phyloP scores from a whole-genome alignment of 2,329 filamentous ascomycete species.

The Pseudophaeomoniella oleicola region DNA sequence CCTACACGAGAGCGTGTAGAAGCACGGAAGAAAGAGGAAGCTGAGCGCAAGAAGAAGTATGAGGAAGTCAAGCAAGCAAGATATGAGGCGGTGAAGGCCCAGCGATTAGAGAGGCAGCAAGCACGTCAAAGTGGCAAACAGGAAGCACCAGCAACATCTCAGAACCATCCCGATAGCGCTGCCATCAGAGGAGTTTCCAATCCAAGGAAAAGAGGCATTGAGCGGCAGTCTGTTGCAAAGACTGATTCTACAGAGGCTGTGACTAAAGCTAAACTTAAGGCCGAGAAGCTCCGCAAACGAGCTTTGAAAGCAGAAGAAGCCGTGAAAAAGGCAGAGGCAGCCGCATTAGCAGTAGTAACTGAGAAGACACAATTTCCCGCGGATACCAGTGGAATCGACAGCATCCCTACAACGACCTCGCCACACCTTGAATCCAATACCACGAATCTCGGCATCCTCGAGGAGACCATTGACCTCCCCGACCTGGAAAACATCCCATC shows the following conservation, averaged over 20 bases:
- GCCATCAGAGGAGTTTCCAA: background rate
- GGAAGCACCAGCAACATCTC: conserved; percentile 2
- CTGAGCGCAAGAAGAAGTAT: conserved; percentile 48
- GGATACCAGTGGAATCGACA: background rate
- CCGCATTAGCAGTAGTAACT: conserved; percentile 6
- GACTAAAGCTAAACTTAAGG: conserved; percentile 22
- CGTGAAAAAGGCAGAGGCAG: conserved; percentile 26
- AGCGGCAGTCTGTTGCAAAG: background rate
- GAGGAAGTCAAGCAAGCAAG: conserved; percentile 47
- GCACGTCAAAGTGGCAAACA: conserved; percentile 3
- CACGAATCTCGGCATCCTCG: background rate
- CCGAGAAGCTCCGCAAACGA: conserved; percentile 25
- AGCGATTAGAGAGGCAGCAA: conserved; percentile 10
- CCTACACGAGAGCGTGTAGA: conserved; percentile 60
- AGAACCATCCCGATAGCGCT: conserved; percentile 2
- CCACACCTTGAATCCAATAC: background rate
- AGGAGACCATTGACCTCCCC: background rate
- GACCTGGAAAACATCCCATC: conserved; percentile 3
- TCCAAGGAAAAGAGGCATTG: background rate
- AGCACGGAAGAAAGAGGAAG: conserved; percentile 18
- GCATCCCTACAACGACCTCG: background rate
- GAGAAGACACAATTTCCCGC: conserved; percentile 1
- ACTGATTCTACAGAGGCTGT: conserved; percentile 18
- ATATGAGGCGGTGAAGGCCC: conserved; percentile 19
- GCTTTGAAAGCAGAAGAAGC: conserved; percentile 52